Percentiles rank a stretch among this genome's conserved stretches.
Conservation (phyloP, 2,329 filamentous ascomycete species). For the Ascochyta koolunga region DNA sequence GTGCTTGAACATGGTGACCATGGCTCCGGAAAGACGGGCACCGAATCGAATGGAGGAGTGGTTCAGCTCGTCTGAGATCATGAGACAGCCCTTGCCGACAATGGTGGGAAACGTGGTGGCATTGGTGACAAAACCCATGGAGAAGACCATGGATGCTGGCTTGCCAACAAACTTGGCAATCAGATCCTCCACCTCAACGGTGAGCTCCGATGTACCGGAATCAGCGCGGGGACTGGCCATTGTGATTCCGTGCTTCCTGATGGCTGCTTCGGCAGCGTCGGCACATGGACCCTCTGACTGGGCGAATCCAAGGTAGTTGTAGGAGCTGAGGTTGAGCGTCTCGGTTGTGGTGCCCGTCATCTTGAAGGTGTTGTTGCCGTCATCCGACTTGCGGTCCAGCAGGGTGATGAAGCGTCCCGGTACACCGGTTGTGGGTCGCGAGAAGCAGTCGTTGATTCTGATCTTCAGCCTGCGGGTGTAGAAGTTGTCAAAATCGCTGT, state of each 20-base stretch:
- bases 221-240: constrained; percentile 82
- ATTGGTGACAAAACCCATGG: constrained; percentile 98
- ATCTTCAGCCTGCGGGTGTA: constrained; percentile 92
- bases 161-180: constrained; percentile 94
- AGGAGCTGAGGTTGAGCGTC: constrained; percentile 98
- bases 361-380: constrained; percentile 90
- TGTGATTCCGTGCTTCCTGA: constrained; percentile 84
- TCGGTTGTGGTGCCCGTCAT: constrained; percentile 90
- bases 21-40: constrained; percentile 88
- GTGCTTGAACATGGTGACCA: constrained; percentile 96
- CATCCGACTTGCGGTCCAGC: constrained; percentile 85
- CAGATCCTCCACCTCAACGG: constrained; percentile 85
- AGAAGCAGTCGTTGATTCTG: constrained; percentile 96
- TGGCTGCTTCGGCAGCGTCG: constrained; percentile 84
- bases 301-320: constrained; percentile 98
- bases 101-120: constrained; percentile 90
- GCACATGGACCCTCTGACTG: constrained; percentile 97
- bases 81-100: constrained; percentile 88
- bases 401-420: constrained; percentile 93
- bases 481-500: constrained; percentile 99
- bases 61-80: constrained; percentile 97
- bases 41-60: constrained; percentile 97
- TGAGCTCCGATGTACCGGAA: constrained; percentile 84
- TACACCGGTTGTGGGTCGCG: constrained; percentile 88
- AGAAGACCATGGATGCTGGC: constrained; percentile 93